Conservation (phyloP, 2,329 filamentous ascomycete genomes). For the Cladosporium sphaerospermum region DNA sequence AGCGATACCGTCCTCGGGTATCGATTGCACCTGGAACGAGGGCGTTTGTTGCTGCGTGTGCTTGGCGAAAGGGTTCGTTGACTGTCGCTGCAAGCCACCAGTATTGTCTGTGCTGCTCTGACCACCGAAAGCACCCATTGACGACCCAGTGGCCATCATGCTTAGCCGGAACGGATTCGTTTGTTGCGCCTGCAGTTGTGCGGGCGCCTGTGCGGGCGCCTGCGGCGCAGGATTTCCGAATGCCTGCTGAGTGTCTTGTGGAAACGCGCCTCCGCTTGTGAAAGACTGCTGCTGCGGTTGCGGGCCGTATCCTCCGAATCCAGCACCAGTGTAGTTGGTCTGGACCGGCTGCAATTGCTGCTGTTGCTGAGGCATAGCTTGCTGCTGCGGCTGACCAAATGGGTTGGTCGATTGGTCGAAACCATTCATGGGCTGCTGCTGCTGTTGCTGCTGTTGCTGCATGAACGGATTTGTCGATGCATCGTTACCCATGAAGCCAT, state of each 20-base stretch:
- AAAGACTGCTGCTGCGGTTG: slow-evolving; percentile 53
- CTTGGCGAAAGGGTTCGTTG: slow-evolving; percentile 58
- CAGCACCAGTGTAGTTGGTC: slow-evolving; percentile 62
- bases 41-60: slow-evolving; percentile 14
- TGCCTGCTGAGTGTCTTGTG: slow-evolving; percentile 18
- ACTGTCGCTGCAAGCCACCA: slow-evolving; percentile 21
- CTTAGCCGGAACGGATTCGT: slow-evolving; percentile 95
- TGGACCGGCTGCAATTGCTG: slow-evolving; percentile 47
- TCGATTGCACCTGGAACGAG: slow-evolving; percentile 11
- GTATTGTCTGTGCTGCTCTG: slow-evolving; percentile 13
- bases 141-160: slow-evolving; percentile 55
- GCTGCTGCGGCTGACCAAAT: slow-evolving; percentile 13
- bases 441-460: slow-evolving; percentile 14
- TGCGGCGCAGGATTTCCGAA: slow-evolving; percentile 15
- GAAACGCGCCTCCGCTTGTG: slow-evolving; percentile 23
- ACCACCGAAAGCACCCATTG: slow-evolving; percentile 1
- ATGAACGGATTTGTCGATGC: slow-evolving; percentile 34
- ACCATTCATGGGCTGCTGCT: slow-evolving; percentile 37
- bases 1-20: slow-evolving; percentile 20
- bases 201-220: slow-evolving; percentile 25
- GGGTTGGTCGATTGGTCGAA: slow-evolving; percentile 10
- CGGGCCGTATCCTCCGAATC: slow-evolving; percentile 74
- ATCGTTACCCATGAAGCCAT: slow-evolving; percentile 15
- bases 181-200: slow-evolving; percentile 48
- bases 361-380: slow-evolving; percentile 38